Conservation (phyloP, 306 rosid species). For the Hylodesmum podocarpum region DNA sequence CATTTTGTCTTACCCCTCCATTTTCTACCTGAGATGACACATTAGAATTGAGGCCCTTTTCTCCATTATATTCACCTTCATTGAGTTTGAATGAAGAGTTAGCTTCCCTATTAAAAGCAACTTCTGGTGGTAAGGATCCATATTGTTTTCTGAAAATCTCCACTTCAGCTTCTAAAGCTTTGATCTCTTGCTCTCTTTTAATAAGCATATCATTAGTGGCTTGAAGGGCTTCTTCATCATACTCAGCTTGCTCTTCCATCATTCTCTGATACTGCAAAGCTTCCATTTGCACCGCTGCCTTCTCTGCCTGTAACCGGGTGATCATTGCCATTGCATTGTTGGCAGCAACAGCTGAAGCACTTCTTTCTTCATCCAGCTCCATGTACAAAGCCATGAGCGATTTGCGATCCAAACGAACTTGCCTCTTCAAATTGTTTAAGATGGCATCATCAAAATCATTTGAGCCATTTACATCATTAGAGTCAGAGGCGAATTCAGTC, state of each 20-base stretch:
- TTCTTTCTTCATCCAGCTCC: constrained; percentile 97
- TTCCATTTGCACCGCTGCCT: constrained; percentile 95
- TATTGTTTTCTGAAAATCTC: constrained; percentile 58
- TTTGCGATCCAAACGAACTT: constrained; percentile 76
- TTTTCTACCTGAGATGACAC: constrained; percentile 29
- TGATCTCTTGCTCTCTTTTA: constrained; percentile 71
- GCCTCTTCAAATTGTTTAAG: constrained; percentile 53
- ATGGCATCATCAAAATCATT: constrained; percentile 52
- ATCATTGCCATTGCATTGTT: constrained; percentile 99
- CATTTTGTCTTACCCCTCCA: constrained; percentile 32
- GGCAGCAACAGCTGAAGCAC: constrained; percentile 91
- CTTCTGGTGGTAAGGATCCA: constrained; percentile 57
- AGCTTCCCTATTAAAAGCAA: constrained; percentile 7
- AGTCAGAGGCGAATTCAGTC: constrained; percentile 51
- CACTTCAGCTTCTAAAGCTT: constrained; percentile 60
- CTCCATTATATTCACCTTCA: constrained; percentile 35
- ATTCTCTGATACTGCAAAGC: constrained; percentile 95
- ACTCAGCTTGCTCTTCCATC: constrained; percentile 98
- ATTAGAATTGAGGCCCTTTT: constrained; percentile 20
- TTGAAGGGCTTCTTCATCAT: constrained; percentile 85
- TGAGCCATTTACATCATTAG: constrained; percentile 37
- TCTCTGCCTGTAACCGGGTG: constrained; percentile 85
- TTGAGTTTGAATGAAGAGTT: constrained; percentile 26
- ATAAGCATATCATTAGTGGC: constrained; percentile 66
- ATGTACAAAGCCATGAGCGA: constrained; percentile 80